phyloP scores from a whole-genome alignment of 148 eudicot genomes.

The Nyssa sinensis region DNA sequence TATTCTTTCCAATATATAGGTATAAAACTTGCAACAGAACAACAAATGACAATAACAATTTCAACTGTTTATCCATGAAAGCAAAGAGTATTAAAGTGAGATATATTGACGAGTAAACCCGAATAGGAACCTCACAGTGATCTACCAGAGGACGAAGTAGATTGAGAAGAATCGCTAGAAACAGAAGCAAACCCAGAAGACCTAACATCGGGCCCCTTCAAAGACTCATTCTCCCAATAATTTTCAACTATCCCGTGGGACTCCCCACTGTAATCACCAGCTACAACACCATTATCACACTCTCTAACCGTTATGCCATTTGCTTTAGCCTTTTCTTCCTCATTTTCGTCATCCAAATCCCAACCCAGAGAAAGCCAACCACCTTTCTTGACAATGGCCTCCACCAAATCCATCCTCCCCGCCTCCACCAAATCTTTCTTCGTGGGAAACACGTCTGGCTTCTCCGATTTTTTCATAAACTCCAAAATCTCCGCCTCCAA shows the following conservation, averaged over 20 bases:
- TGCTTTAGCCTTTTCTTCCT: slow-evolving; percentile 17
- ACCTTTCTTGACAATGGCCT: slow-evolving; percentile 53
- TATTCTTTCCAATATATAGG: not conserved
- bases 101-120: not conserved
- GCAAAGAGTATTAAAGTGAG: no score
- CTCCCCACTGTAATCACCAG: slow-evolving; percentile 25
- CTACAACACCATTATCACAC: not conserved
- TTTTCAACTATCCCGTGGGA: slow-evolving; percentile 21
- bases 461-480: slow-evolving; percentile 68
- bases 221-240: slow-evolving; percentile 20
- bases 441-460: slow-evolving; percentile 61
- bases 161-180: slow-evolving; percentile 22
- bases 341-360: slow-evolving; percentile 37
- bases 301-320: not conserved
- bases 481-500: slow-evolving; percentile 68
- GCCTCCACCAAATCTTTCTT: slow-evolving; percentile 53
- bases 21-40: not conserved
- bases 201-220: slow-evolving; percentile 22
- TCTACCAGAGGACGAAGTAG: slow-evolving; percentile 49
- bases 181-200: slow-evolving; percentile 16
- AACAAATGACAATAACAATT: no score
- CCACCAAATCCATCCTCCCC: slow-evolving; percentile 74
- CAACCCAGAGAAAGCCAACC: slow-evolving; percentile 87
- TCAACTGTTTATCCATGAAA: not conserved
- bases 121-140: slow-evolving; percentile 54